Percentiles rank a stretch among this genome's conserved stretches.
These are phyloP conservation scores for Yueomyces sp. DNA, from an alignment of 1,139 yeast genomes.

Conservation along the genomic window DNA sequence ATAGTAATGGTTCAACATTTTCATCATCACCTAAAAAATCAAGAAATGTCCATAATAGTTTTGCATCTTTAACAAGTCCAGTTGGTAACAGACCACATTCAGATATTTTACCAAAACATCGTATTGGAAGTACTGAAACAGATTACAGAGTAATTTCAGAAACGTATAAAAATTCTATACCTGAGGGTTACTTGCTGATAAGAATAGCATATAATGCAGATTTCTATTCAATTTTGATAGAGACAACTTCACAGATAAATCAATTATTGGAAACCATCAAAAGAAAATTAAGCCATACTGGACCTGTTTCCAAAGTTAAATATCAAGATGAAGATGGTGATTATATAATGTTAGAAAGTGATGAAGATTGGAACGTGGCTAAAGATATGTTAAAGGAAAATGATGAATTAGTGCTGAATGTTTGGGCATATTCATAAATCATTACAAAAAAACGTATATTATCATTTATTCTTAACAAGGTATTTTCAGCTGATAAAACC, in stretches of 20 bases:
- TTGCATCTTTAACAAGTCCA: constrained; percentile 15
- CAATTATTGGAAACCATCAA: constrained; percentile 24
- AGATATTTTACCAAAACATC: constrained; percentile 23
- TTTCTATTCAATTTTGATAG: constrained; percentile 27
- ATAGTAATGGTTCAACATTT: constrained; percentile 11
- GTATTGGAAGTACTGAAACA: constrained; percentile 21
- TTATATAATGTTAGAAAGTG: constrained; percentile 72
- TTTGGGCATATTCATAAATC: constrained; percentile 22
- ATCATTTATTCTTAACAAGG: too few relatives aligned
- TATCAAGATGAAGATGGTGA: constrained; percentile 96
- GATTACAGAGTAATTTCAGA: constrained; percentile 28
- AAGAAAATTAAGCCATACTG: constrained; percentile 29
- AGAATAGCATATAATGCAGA: constrained; percentile 29
- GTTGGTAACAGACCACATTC: constrained; percentile 25
- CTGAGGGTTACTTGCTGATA: constrained; percentile 26
- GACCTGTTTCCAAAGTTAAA: constrained; percentile 39
- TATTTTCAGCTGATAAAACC: too few relatives aligned
- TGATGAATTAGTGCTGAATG: constrained; percentile 27
- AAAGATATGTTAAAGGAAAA: constrained; percentile 30
- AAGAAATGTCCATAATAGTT: constrained; percentile 6
- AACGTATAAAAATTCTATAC: constrained; percentile 26
- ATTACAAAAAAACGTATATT: too few relatives aligned
- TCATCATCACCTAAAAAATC: constrained; percentile 12
- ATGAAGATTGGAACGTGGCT: constrained; percentile 52
- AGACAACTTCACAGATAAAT: constrained; percentile 23